A percentile compares a stretch with the other conserved stretches of the same genome.
phyloP scores from a whole-genome alignment of 768 basidiomycete genomes.

The Chalciporus sphaerocephalus region DNA sequence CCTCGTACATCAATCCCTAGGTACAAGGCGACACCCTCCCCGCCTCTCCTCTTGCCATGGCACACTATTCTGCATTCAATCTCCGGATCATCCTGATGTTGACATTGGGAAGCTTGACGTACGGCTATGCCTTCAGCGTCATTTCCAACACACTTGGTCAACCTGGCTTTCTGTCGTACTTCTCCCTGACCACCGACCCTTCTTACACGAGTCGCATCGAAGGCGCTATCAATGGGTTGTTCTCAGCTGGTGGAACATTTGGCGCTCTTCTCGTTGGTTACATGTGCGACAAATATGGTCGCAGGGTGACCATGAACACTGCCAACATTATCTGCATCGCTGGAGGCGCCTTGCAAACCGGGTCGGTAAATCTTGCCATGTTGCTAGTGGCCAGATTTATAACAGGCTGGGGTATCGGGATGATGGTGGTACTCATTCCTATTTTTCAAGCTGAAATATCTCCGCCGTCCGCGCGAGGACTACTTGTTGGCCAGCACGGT shows the following conservation, averaged over 20 bases:
- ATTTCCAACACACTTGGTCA: background rate
- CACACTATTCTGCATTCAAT: background rate
- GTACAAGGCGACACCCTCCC: background rate
- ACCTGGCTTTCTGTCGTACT: background rate
- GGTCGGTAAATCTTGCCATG: background rate
- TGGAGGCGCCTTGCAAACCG: background rate
- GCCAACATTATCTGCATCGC: background rate
- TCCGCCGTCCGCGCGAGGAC: background rate
- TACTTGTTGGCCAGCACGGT: background rate
- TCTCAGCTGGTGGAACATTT: background rate
- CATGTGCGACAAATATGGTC: background rate
- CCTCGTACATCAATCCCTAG: background rate
- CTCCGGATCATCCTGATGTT: background rate
- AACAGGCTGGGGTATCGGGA: background rate
- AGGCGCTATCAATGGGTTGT: background rate
- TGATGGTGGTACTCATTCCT: background rate
- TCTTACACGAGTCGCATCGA: background rate
- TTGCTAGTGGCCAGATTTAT: background rate
- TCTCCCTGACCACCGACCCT: background rate
- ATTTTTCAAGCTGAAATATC: slow-evolving; percentile 1
- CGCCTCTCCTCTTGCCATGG: background rate
- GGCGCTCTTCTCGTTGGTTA: background rate
- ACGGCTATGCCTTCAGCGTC: background rate
- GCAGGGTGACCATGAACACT: background rate
- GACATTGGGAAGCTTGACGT: background rate